Conservation (phyloP, 2,329 filamentous ascomycete genomes). For the Ascomycota sp. region DNA sequence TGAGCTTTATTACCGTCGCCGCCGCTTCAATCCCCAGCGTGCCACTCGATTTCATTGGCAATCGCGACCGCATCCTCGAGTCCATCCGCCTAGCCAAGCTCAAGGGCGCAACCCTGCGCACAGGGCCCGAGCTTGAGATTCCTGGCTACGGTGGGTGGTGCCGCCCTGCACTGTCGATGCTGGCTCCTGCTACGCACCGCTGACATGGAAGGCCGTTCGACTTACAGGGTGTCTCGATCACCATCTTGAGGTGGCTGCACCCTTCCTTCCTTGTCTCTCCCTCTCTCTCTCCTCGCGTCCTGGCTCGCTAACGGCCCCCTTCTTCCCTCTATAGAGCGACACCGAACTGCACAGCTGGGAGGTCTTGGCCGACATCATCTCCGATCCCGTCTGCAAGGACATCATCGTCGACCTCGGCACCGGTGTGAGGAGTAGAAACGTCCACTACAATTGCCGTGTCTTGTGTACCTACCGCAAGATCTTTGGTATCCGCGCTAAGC, state of each 20-base stretch:
- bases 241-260: slow-evolving; percentile 9
- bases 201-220: background rate
- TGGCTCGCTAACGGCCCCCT: too few species aligned
- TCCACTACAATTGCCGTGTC: background rate
- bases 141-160: slow-evolving; percentile 2
- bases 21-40: slow-evolving; percentile 15
- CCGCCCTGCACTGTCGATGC: too few species aligned
- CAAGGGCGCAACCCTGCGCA: slow-evolving; percentile 35
- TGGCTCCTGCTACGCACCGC: slow-evolving; percentile 3
- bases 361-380: slow-evolving; percentile 10
- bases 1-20: slow-evolving; percentile 14
- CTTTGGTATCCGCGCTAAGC: background rate
- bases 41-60: slow-evolving; percentile 41
- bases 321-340: slow-evolving; percentile 12
- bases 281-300: too few species aligned
- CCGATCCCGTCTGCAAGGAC: slow-evolving; percentile 8
- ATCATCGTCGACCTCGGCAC: slow-evolving; percentile 10
- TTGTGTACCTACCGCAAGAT: background rate
- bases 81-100: slow-evolving; percentile 37
- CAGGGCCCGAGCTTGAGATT: slow-evolving; percentile 22
- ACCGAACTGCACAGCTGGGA: slow-evolving; percentile 11
- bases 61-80: slow-evolving; percentile 40
- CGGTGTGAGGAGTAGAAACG: background rate
- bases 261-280: too few species aligned
- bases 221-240: slow-evolving; percentile 11